Evolutionary conservation across 2,329 filamentous ascomycete species (phyloP).

Genomic region (Raffaelea ambrosiae): DNA sequence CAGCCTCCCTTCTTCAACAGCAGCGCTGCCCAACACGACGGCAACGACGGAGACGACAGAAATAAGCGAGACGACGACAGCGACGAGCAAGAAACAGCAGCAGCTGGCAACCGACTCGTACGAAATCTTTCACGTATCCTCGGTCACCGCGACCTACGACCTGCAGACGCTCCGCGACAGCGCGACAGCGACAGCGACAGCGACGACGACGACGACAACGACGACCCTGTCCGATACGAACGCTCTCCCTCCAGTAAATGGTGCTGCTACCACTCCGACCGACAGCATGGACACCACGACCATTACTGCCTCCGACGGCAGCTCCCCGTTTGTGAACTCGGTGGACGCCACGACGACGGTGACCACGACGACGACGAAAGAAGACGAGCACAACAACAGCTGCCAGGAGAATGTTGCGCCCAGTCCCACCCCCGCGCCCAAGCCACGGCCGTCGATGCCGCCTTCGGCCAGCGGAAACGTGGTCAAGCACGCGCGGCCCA

Average conservation of each 20-base stretch:
- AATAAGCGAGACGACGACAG: no score
- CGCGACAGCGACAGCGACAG: no score
- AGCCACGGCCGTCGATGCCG: background rate
- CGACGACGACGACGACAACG: background rate
- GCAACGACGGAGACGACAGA: no score
- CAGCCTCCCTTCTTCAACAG: slow-evolving; percentile 10
- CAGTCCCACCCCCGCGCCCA: slow-evolving; percentile 11
- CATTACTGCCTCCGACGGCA: slow-evolving; percentile 14
- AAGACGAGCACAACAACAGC: slow-evolving; percentile 4
- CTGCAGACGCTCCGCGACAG: no score
- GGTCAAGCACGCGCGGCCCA: slow-evolving; percentile 22
- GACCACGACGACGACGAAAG: background rate
- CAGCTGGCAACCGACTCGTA: slow-evolving; percentile 2
- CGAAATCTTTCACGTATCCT: no score
- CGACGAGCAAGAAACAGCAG: no score
- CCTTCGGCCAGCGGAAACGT: background rate
- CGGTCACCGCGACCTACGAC: slow-evolving; percentile 15
- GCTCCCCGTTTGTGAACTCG: slow-evolving; percentile 22
- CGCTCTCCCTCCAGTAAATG: slow-evolving; percentile 3
- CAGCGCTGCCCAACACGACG: slow-evolving; percentile 21
- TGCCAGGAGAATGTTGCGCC: slow-evolving; percentile 36
- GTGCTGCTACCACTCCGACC: slow-evolving; percentile 9
- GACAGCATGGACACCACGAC: slow-evolving; percentile 8
- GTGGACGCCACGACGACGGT: slow-evolving; percentile 20
- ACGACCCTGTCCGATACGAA: background rate